A percentile compares a stretch with the other conserved stretches of the same genome.
These are phyloP conservation scores for Hydnomerulius pinastri DNA, from an alignment of 768 basidiomycete species.

Conservation along the genomic window DNA sequence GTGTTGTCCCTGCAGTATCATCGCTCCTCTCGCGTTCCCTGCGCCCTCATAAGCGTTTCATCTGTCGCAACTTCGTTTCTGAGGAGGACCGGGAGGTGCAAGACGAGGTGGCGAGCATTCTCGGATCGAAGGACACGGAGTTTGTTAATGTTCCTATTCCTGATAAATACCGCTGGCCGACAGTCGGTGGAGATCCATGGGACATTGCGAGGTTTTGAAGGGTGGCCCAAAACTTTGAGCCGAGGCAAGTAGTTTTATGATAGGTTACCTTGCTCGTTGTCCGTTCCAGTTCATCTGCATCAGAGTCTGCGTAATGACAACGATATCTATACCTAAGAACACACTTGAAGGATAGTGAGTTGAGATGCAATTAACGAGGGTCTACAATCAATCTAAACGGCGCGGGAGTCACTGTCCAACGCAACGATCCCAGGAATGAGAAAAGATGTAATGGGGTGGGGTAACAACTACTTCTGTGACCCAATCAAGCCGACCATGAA, in stretches of 20 bases:
- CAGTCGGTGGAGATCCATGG: not conserved
- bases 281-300: too few species aligned
- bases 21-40: constrained; percentile 17
- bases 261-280: too few species aligned
- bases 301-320: too few species aligned
- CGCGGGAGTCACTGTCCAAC: constrained; percentile 4
- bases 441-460: too few species aligned
- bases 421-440: not conserved
- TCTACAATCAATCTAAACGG: constrained; percentile 14
- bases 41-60: constrained; percentile 1
- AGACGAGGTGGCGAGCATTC: not conserved
- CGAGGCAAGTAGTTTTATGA: too few species aligned
- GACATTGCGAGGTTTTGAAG: not conserved
- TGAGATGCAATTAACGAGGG: constrained; percentile 7
- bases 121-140: not conserved
- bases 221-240: too few species aligned
- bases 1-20: constrained; percentile 8
- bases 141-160: not conserved
- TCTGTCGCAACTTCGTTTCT: constrained; percentile 1
- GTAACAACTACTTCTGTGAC: constrained; percentile 22
- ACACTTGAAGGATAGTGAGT: constrained; percentile 3
- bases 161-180: not conserved
- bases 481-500: constrained; percentile 46
- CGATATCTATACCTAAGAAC: too few species aligned
- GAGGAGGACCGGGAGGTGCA: not conserved